Evolutionary conservation across 371 early-diverging fungal species (phyloP).

Genomic region (Syncephalastrum monosporum): DNA sequence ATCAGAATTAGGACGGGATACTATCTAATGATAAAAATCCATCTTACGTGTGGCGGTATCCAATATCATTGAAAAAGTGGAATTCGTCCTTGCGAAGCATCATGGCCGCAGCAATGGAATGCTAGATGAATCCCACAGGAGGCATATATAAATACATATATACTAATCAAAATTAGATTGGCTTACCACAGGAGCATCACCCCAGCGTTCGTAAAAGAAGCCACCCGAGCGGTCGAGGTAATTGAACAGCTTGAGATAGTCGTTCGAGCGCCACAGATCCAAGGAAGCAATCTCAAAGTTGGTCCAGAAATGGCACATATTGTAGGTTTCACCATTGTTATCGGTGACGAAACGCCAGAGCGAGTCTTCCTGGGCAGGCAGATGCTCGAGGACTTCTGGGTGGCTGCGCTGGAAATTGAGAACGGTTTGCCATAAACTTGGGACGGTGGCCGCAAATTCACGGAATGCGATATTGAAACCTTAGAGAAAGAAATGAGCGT

Average conservation of each 20-base stretch:
- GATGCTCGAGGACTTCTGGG: constrained; percentile 33
- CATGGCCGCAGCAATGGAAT: constrained; percentile 86
- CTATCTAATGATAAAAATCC: background rate
- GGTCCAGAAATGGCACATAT: constrained; percentile 79
- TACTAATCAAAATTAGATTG: no score
- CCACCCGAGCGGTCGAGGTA: constrained; percentile 86
- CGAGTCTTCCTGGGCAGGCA: constrained; percentile 37
- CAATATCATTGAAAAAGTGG: constrained; percentile 89
- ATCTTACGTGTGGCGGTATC: constrained; percentile 60
- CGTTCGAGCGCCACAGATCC: constrained; percentile 75
- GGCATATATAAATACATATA: no score
- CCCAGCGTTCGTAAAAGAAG: constrained; percentile 82
- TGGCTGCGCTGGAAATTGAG: constrained; percentile 45
- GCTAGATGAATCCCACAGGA: constrained; percentile 22
- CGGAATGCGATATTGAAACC: constrained; percentile 68
- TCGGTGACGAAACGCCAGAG: constrained; percentile 41
- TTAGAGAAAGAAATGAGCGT: constrained; percentile 44
- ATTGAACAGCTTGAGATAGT: constrained; percentile 77
- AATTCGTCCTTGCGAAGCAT: constrained; percentile 77
- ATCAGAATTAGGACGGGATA: background rate
- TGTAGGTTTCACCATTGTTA: constrained; percentile 44
- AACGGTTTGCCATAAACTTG: constrained; percentile 69
- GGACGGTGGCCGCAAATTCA: constrained; percentile 75
- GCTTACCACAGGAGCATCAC: no score
- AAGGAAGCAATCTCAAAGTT: constrained; percentile 77